phyloP scores from a whole-genome alignment of 306 rosid species.

The Cucurbita moschata region DNA sequence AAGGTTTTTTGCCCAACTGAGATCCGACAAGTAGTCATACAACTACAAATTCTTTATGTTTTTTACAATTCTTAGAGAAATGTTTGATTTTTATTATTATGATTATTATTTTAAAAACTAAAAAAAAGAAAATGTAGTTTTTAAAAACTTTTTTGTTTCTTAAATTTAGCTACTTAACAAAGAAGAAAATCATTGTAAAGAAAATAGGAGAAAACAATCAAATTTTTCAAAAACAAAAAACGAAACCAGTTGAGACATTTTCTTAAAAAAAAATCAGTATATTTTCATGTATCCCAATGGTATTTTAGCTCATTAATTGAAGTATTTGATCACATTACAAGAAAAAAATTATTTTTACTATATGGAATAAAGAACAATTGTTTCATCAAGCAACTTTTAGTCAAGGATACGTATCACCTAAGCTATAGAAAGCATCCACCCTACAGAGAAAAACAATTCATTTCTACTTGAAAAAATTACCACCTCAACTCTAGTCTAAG shows the following conservation, averaged over 20 bases:
- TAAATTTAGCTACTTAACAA: no score
- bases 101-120: no score
- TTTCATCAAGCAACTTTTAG: not conserved
- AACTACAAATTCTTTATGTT: not conserved
- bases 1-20: not conserved
- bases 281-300: not conserved
- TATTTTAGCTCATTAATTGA: not conserved
- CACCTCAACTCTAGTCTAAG: not conserved
- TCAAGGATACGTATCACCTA: not conserved
- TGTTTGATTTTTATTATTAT: no score
- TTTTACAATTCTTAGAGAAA: no score
- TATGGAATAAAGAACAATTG: not conserved
- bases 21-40: not conserved
- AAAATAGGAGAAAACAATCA: no score
- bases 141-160: no score
- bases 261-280: not conserved
- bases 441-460: not conserved
- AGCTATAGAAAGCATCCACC: not conserved
- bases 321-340: not conserved
- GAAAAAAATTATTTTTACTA: not conserved
- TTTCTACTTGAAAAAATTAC: not conserved
- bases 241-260: not conserved
- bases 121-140: no score
- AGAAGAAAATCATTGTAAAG: no score
- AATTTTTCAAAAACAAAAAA: no score